These are phyloP conservation scores for Pyricularia sp. DNA, from an alignment of 2,329 filamentous ascomycete genomes.

Conservation along the genomic window DNA sequence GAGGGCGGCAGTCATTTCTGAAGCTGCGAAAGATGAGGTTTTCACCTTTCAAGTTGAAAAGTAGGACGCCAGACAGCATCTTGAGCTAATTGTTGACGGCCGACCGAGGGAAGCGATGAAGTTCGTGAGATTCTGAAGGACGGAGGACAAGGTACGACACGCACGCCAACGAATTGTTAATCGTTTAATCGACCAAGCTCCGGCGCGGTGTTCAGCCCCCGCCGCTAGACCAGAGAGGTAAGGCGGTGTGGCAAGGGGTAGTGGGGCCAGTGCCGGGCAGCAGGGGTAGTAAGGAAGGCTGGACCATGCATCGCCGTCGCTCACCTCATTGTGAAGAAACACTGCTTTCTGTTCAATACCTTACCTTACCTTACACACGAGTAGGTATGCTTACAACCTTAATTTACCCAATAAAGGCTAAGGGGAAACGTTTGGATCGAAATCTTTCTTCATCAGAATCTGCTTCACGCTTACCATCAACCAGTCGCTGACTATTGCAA, in stretches of 20 bases:
- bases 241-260: not conserved
- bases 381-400: too few relatives aligned
- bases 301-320: too few relatives aligned
- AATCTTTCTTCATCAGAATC: too few relatives aligned
- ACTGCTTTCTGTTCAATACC: too few relatives aligned
- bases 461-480: too few relatives aligned
- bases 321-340: too few relatives aligned
- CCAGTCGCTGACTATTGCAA: too few relatives aligned
- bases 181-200: not conserved
- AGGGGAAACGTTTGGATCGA: too few relatives aligned
- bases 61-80: conserved; percentile 93
- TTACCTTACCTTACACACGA: too few relatives aligned
- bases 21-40: conserved; percentile 99
- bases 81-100: conserved; percentile 18
- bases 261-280: not conserved
- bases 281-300: not conserved
- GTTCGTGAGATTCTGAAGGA: not conserved
- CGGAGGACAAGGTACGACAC: not conserved
- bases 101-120: not conserved
- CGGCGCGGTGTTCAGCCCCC: not conserved
- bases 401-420: too few relatives aligned
- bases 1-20: conserved; percentile 93
- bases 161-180: not conserved
- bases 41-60: conserved; percentile 99
- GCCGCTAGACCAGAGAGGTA: not conserved